These are phyloP conservation scores for Claviceps arundinis DNA, from an alignment of 2,329 filamentous ascomycete genomes.

Conservation along the genomic window DNA sequence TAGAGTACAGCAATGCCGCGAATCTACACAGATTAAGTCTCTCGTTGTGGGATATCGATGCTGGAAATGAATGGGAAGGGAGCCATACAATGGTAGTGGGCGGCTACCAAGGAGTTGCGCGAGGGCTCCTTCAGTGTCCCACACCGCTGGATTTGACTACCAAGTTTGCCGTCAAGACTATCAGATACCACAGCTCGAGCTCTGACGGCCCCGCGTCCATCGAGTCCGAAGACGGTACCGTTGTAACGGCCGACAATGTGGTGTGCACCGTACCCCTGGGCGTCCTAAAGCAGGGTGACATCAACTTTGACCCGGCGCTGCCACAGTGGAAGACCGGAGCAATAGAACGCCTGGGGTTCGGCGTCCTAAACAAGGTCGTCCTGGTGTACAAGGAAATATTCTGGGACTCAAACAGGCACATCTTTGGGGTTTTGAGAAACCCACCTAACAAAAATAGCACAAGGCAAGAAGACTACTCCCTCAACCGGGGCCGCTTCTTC, in stretches of 20 bases:
- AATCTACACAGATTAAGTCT: conserved; percentile 80
- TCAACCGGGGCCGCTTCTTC: conserved; percentile 80
- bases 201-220: conserved; percentile 41
- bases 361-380: conserved; percentile 88
- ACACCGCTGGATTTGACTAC: conserved; percentile 64
- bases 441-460: conserved; percentile 57
- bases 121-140: conserved; percentile 69
- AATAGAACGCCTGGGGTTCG: conserved; percentile 78
- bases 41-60: conserved; percentile 90
- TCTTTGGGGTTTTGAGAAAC: conserved; percentile 81
- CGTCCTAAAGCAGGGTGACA: conserved; percentile 69
- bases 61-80: conserved; percentile 94
- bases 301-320: conserved; percentile 83
- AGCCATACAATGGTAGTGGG: conserved; percentile 87
- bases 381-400: conserved; percentile 81
- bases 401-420: conserved; percentile 81
- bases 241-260: conserved; percentile 76
- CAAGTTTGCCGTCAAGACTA: conserved; percentile 56
- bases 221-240: conserved; percentile 64
- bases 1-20: conserved; percentile 93
- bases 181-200: conserved; percentile 46
- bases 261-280: conserved; percentile 83
- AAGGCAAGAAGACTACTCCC: conserved; percentile 64
- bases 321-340: conserved; percentile 73
- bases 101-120: conserved; percentile 87